Evolutionary conservation across 1,284 basidiomycete genomes (phyloP), one percentile per base, ranked within the genome.

Genomic region (Laetiporus sulphureus): DNA sequence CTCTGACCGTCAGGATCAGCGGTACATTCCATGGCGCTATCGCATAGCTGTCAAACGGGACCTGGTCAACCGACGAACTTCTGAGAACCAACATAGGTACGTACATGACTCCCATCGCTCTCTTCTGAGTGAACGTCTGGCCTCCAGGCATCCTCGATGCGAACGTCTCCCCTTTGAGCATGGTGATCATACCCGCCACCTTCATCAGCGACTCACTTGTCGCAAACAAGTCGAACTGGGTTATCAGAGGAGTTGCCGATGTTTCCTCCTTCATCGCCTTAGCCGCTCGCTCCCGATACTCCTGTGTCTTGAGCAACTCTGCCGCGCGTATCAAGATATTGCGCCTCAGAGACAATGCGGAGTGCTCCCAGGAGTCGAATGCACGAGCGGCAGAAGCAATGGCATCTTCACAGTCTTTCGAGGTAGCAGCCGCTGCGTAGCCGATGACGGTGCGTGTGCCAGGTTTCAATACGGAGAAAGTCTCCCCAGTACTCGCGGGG

Each of bases 281-380:
- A 5, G 54, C 42, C 8, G 73, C 53, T 41, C 62, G 65, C 18
- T 55, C 50, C 42, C 60, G 60, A 51, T 68, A 77, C 40, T 58
- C 63, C 6, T 72, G 68, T 2, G 64, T 61, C 20, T 49, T 53
- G 13, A 72, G 44, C 12, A 77, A 54, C 11, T 68, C 68, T 0
- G 71, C 67, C 3, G 71, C 75, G 44, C 63, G 67, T 23, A 71
- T 50, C 40, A 78, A 61, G 11, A 78, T 64, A 24, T 66, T 62
- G 21, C 69, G 65, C 32, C 70, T 63, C 30, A 62, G 53, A n/a
- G 52, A 46, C n/a, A 63, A 57, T 1, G 58, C 56, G 1, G 62
- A 64, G 10, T 61, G 48, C 40, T 73, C 71, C 76, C 77, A 78
- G 8, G 65, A 57, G 32, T 61, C 60, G 57, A 75, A 74, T 1